These are phyloP conservation scores for Acidomyces sp. DNA, from an alignment of 495 filamentous ascomycete species.

Conservation along the genomic window DNA sequence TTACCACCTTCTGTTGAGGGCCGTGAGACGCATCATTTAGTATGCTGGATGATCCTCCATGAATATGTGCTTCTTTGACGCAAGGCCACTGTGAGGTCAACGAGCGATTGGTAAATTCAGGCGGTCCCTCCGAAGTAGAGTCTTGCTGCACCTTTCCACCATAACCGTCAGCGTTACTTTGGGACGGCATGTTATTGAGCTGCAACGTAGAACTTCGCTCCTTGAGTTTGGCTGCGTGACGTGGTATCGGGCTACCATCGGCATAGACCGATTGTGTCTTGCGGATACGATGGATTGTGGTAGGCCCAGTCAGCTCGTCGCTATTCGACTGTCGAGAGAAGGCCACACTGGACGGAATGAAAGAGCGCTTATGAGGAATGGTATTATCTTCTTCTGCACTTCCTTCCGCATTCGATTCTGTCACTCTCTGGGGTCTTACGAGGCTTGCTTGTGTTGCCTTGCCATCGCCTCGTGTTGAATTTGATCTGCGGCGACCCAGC, in stretches of 20 bases:
- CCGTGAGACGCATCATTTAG: no score
- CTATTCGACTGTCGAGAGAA: not conserved
- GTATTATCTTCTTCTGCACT: conserved; percentile 9
- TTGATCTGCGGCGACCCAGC: conserved; percentile 12
- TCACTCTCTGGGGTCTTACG: not conserved
- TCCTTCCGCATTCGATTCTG: not conserved
- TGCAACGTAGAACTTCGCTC: conserved; percentile 4
- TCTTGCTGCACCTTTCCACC: not conserved
- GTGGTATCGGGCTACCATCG: conserved; percentile 16
- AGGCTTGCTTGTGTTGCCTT: not conserved
- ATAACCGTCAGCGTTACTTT: conserved; percentile 1
- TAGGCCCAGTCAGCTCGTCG: not conserved
- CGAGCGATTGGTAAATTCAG: no score
- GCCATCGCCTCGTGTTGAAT: not conserved
- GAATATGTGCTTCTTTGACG: no score
- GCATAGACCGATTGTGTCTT: conserved; percentile 11
- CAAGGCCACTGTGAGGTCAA: no score
- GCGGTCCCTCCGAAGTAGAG: conserved; percentile 3
- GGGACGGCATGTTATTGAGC: not conserved
- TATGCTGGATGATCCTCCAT: no score
- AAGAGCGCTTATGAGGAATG: conserved; percentile 12
- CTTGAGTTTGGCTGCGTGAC: not conserved
- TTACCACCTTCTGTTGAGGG: conserved; percentile 22
- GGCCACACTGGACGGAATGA: conserved; percentile 9
- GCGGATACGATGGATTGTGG: conserved; percentile 1